These are phyloP conservation scores for Tarenaya hassleriana DNA, from an alignment of 345 rosid species.

Conservation along the genomic window DNA sequence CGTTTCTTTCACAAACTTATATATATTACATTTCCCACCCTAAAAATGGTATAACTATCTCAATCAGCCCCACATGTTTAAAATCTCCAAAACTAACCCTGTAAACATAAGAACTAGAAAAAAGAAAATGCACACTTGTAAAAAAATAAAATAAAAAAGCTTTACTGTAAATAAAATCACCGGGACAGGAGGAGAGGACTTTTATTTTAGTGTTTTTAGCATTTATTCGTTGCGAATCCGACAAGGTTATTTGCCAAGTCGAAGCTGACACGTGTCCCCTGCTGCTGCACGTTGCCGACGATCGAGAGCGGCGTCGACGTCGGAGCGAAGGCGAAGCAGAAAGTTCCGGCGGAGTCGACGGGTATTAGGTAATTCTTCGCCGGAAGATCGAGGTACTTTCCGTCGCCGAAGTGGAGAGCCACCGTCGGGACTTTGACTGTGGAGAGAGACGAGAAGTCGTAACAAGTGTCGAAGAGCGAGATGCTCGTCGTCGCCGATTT, in stretches of 20 bases:
- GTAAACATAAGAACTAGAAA: too few relatives aligned
- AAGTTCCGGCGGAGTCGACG: slow-evolving; percentile 61
- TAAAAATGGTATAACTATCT: too few relatives aligned
- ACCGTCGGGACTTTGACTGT: slow-evolving; percentile 77
- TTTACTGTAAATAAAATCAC: too few relatives aligned
- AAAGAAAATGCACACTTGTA: too few relatives aligned
- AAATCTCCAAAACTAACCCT: too few relatives aligned
- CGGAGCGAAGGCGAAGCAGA: slow-evolving; percentile 93
- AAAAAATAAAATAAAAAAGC: too few relatives aligned
- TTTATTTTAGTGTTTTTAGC: slow-evolving; percentile 46
- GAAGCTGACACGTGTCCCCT: too few relatives aligned
- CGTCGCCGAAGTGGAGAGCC: slow-evolving; percentile 56
- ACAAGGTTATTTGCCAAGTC: slow-evolving; percentile 59
- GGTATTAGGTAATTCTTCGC: too few relatives aligned
- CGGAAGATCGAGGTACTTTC: slow-evolving; percentile 45
- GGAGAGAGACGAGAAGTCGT: slow-evolving; percentile 54
- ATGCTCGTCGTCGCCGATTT: slow-evolving; percentile 34
- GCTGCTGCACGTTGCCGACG: slow-evolving; percentile 94
- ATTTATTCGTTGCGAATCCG: slow-evolving; percentile 61
- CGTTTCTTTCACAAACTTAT: too few relatives aligned
- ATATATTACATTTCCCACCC: too few relatives aligned
- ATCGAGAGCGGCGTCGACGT: slow-evolving; percentile 79
- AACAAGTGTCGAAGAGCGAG: slow-evolving; percentile 90
- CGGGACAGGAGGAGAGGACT: too few relatives aligned
- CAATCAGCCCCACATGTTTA: too few relatives aligned